Evolutionary conservation across 2,329 filamentous ascomycete genomes (phyloP).

Genomic region (Sphaerulina vaccinii): DNA sequence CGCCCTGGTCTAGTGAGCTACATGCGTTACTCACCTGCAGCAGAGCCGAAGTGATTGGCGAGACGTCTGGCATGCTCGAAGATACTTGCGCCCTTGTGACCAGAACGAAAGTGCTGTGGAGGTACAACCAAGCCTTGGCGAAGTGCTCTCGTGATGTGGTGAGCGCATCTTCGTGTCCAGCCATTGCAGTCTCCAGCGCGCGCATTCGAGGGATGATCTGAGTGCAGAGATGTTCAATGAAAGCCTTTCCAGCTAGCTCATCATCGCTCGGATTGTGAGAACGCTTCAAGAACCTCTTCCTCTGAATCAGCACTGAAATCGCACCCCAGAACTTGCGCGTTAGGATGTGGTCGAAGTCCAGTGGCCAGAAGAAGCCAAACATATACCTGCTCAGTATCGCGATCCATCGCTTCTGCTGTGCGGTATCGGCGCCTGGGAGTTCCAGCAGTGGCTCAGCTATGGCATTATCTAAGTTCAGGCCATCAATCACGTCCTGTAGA

Average conservation of each 20-base stretch:
- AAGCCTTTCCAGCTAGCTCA: neutral
- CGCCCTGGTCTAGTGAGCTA: constrained; percentile 8
- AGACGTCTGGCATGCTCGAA: neutral
- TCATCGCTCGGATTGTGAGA: too few species aligned
- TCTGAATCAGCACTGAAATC: constrained; percentile 2
- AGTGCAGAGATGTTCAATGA: constrained; percentile 2
- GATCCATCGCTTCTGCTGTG: neutral
- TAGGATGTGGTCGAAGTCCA: constrained; percentile 10
- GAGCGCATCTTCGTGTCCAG: constrained; percentile 1
- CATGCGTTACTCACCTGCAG: too few species aligned
- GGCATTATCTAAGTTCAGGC: neutral
- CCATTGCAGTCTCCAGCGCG: constrained; percentile 8
- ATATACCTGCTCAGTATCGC: constrained; percentile 11
- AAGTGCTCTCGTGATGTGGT: constrained; percentile 9
- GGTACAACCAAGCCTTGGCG: constrained; percentile 15
- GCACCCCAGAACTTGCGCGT: constrained; percentile 17
- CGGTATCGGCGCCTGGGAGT: too few species aligned
- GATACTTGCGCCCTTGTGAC: neutral
- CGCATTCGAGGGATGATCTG: constrained; percentile 2
- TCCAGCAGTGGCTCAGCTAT: neutral
- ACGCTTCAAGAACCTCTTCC: constrained; percentile 1
- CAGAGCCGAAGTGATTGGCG: neutral
- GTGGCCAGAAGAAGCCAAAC: constrained; percentile 18
- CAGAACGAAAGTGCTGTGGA: constrained; percentile 12
- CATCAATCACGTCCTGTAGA: too few species aligned